phyloP scores from a whole-genome alignment of 1,139 yeast genomes.

The Pneumocystis jirovecii region DNA sequence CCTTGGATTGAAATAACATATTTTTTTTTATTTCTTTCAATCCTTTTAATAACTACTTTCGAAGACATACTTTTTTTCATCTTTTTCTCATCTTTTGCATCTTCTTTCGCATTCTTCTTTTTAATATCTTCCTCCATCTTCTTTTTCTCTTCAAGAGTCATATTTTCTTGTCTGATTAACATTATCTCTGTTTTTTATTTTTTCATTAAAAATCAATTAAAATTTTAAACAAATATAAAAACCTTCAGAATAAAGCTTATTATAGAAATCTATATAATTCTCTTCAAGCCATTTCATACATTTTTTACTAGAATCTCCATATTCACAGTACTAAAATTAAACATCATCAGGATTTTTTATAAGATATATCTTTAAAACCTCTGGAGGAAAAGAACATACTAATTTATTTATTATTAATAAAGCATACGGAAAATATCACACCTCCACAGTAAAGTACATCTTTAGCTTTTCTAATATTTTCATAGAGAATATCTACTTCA shows the following conservation, averaged over 20 bases:
- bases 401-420: neutral
- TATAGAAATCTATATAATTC: constrained; percentile 41
- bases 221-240: constrained; percentile 13
- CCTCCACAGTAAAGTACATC: neutral
- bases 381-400: constrained; percentile 4
- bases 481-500: neutral
- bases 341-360: neutral
- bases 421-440: neutral
- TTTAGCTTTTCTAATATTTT: neutral
- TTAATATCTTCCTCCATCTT: constrained; percentile 59
- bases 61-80: constrained; percentile 62
- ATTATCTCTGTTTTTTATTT: constrained; percentile 11
- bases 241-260: constrained; percentile 45
- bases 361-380: neutral
- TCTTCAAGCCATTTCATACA: constrained; percentile 73
- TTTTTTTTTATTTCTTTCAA: constrained; percentile 81
- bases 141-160: constrained; percentile 64
- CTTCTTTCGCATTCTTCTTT: constrained; percentile 79
- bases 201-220: neutral
- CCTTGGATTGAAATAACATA: constrained; percentile 79
- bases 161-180: constrained; percentile 36
- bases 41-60: constrained; percentile 69
- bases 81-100: constrained; percentile 75
- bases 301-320: constrained; percentile 64
- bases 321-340: constrained; percentile 55